phyloP scores from a whole-genome alignment of 495 filamentous ascomycete species.

The Cryomyces minteri region DNA sequence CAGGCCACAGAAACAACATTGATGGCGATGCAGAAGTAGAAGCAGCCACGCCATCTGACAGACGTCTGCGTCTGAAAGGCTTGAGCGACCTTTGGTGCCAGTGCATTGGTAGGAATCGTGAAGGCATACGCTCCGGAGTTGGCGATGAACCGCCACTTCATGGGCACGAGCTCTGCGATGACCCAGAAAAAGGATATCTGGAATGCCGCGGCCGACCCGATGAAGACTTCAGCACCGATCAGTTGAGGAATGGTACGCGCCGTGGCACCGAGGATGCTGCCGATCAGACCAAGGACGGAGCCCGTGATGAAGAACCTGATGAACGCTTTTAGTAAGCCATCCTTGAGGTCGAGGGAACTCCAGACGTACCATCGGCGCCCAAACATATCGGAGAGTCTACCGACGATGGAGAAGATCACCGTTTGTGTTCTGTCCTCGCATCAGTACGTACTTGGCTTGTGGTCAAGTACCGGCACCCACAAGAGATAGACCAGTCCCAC shows the following conservation, averaged over 20 bases:
- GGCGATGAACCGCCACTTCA: conserved; percentile 2
- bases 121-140: conserved; percentile 1
- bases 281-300: conserved; percentile 9
- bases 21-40: conserved; percentile 7
- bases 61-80: conserved; percentile 1
- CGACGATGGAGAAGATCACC: conserved; percentile 13
- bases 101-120: conserved; percentile 1
- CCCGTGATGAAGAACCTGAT: conserved; percentile 11
- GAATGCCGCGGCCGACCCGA: conserved; percentile 4
- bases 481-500: no score
- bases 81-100: conserved; percentile 8
- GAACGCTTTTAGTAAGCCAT: no score
- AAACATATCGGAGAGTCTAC: conserved; percentile 34
- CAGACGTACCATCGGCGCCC: conserved; percentile 23
- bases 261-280: conserved; percentile 11
- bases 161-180: conserved; percentile 7
- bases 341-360: no score
- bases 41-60: conserved; percentile 6
- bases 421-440: no score
- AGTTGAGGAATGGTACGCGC: conserved; percentile 11
- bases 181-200: conserved; percentile 7
- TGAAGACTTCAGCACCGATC: conserved; percentile 6
- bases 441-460: no score
- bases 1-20: conserved; percentile 3
- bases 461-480: no score